Conservation (phyloP, 768 basidiomycete species). For the Naganishia kalamii region DNA sequence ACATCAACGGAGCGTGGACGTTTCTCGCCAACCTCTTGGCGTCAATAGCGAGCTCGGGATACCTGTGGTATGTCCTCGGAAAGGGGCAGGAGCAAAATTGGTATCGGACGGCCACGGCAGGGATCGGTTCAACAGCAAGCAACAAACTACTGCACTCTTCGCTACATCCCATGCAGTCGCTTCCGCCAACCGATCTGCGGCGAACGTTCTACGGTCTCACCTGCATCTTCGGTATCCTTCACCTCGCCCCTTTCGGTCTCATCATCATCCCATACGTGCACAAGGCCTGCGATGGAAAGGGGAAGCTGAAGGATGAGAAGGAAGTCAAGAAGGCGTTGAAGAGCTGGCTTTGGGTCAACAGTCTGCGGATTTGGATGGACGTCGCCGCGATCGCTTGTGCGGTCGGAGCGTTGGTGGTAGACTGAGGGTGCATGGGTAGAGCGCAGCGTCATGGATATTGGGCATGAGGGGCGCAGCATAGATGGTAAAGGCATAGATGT, state of each 20-base stretch:
- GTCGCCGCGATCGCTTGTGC: constrained; percentile 18
- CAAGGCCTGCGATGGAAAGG: constrained; percentile 8
- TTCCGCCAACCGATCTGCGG: constrained; percentile 10
- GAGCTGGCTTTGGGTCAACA: constrained; percentile 24
- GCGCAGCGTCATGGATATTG: no score
- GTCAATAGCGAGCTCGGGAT: constrained; percentile 12
- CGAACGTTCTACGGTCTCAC: constrained; percentile 21
- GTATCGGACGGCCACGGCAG: background rate
- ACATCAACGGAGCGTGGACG: constrained; percentile 23
- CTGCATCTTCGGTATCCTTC: constrained; percentile 22
- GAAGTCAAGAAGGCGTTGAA: constrained; percentile 20
- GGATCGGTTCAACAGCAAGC: background rate
- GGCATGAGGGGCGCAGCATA: background rate
- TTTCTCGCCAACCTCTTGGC: constrained; percentile 21
- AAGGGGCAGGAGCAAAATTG: background rate
- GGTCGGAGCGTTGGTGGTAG: constrained; percentile 17
- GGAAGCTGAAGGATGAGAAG: constrained; percentile 17
- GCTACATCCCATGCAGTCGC: background rate
- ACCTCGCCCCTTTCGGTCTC: constrained; percentile 21
- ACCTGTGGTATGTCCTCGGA: constrained; percentile 11
- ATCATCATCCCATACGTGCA: constrained; percentile 19
- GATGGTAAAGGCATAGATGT: no score
- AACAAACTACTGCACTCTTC: background rate
- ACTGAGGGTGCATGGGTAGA: background rate
- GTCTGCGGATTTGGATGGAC: constrained; percentile 22